Evolutionary conservation across 257 asterid species (phyloP).

Genomic region (Nicotiana attenuata): DNA sequence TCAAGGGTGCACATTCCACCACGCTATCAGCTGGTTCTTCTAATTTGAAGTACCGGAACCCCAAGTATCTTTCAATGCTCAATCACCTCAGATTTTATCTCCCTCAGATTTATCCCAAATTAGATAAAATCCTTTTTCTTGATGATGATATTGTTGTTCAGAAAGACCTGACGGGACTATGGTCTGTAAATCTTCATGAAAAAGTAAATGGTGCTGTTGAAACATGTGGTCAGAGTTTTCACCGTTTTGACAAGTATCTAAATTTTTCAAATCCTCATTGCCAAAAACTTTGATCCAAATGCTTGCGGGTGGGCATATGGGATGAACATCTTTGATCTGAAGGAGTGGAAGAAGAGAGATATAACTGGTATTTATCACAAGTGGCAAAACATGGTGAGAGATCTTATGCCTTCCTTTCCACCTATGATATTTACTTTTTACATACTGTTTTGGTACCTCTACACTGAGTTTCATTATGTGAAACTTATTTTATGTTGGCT

Average conservation of each 20-base stretch:
- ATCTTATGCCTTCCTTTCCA: not conserved
- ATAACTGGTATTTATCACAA: slow-evolving; percentile 97
- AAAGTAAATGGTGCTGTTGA: slow-evolving; percentile 98
- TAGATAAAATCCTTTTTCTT: slow-evolving; percentile 93
- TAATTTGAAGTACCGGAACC: slow-evolving; percentile 91
- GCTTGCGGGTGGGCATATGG: slow-evolving; percentile 99
- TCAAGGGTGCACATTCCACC: slow-evolving; percentile 97
- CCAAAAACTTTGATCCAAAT: slow-evolving; percentile 80
- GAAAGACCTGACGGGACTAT: slow-evolving; percentile 92
- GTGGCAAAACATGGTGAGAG: slow-evolving; percentile 93
- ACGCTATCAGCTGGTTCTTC: slow-evolving; percentile 82
- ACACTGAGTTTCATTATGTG: not conserved
- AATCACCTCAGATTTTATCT: slow-evolving; percentile 96
- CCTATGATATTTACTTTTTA: not conserved
- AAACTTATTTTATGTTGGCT: not conserved
- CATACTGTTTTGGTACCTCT: not conserved
- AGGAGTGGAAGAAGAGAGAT: slow-evolving; percentile 93
- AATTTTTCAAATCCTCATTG: slow-evolving; percentile 94
- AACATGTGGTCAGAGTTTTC: slow-evolving; percentile 97
- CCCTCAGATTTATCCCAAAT: slow-evolving; percentile 89
- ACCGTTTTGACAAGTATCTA: slow-evolving; percentile 94
- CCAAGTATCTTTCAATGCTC: slow-evolving; percentile 96
- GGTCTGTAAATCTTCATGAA: slow-evolving; percentile 79
- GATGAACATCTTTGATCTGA: slow-evolving; percentile 90
- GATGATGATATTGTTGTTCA: slow-evolving; percentile 98